Evolutionary conservation across 179 eudicot species (phyloP).

Genomic region (Carnegiea gigantea): DNA sequence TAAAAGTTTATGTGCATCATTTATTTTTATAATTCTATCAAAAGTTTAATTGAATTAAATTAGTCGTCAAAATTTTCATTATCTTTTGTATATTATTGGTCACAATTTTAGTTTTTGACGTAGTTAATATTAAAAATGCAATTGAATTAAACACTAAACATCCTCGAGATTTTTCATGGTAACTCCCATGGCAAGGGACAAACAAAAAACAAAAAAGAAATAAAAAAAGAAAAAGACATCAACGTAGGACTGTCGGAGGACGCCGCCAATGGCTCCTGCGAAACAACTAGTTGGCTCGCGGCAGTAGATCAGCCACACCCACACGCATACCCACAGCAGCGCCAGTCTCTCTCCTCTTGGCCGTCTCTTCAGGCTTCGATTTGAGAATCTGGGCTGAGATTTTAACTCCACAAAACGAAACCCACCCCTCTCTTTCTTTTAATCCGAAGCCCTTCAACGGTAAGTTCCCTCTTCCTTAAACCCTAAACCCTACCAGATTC

Average conservation of each 20-base stretch:
- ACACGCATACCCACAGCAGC: not conserved
- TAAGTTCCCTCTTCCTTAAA: not conserved
- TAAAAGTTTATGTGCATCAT: too few relatives aligned
- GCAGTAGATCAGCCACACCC: constrained; percentile 3
- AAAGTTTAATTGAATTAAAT: too few relatives aligned
- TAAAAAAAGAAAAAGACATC: not conserved
- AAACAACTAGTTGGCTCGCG: constrained; percentile 1
- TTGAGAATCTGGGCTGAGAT: not conserved
- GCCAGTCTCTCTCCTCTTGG: constrained; percentile 3
- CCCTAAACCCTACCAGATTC: constrained; percentile 30
- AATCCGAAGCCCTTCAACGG: not conserved
- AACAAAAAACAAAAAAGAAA: not conserved
- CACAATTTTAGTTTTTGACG: too few relatives aligned
- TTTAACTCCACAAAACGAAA: not conserved
- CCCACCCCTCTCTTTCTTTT: not conserved
- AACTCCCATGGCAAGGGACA: too few relatives aligned
- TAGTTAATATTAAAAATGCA: too few relatives aligned
- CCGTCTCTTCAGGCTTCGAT: not conserved
- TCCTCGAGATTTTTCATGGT: too few relatives aligned
- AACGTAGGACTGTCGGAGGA: not conserved
- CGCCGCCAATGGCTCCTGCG: constrained; percentile 7
- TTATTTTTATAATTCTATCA: too few relatives aligned
- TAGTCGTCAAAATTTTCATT: too few relatives aligned
- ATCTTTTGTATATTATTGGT: too few relatives aligned
- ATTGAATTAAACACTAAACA: too few relatives aligned